Base-by-base conservation (phyloP, 306 rosid species). In the Quercus glauca region DNA sequence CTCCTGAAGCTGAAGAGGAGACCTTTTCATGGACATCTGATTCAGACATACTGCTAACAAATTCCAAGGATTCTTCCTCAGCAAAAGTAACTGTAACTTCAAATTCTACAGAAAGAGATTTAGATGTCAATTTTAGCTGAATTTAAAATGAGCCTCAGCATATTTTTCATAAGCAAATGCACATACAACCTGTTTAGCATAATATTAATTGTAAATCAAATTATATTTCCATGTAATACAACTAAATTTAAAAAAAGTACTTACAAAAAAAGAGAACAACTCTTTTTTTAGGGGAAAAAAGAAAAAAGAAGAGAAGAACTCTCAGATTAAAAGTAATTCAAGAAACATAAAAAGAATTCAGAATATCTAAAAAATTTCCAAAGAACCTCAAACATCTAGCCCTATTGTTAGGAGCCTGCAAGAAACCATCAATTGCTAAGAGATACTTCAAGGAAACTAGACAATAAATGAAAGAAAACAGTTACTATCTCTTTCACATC, bases 91-190 rank as follows among this genome's bases (percentile, higher is more conserved):
- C 89, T 35, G 75, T 75, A 80, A 74, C 78, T 76, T 85, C 90
- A 80, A 85, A 87, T 82, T 85, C 91, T 70, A 86, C 41, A 23
- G 93, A 93, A 71, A 89, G 87, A 65, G 89, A 90, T n/a, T 91
- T 94, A 29, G 88, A 73, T 6, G 87, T 90, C 83, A 92, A 85
- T 57, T 90, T 91, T 84, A 92, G 85, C 83, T 88, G 93, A 83
- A 89, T 84, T 92, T 79, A 94, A 84, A 84, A 94, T 91, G 84
- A 94, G 89, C 91, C 98, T 92, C 2, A 6, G 98, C 98, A 85
- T 90, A 92, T 83, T 94, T 97, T 79, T 94, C 98, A 60, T 91
- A 97, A 55, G 97, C 97, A 80, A 88, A 86, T 83, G 97, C 98
- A 19, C 97, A 97, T 12, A 94, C 92, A 35, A 91, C 97, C 98